Percentiles rank a stretch among this genome's conserved stretches.
phyloP scores from a whole-genome alignment of 208 protist genomes.

The Lotmaria passim region DNA sequence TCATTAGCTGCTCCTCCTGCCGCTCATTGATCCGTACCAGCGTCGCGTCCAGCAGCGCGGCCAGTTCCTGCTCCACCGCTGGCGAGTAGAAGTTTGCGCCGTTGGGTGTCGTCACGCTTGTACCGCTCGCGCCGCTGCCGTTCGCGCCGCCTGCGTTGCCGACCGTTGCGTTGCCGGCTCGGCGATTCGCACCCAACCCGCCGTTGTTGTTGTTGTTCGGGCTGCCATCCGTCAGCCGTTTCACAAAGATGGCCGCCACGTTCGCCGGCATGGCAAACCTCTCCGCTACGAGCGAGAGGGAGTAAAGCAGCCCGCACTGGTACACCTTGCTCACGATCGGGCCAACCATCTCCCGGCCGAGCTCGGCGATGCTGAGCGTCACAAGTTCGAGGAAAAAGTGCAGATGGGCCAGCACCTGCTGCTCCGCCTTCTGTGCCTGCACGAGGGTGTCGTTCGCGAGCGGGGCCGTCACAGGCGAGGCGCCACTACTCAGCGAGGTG shows the following conservation, averaged over 20 bases:
- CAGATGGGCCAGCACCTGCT: constrained; percentile 71
- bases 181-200: not conserved
- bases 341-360: constrained; percentile 58
- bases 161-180: not conserved
- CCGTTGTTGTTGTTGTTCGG: constrained; percentile 2
- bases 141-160: constrained; percentile 12
- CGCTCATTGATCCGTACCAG: constrained; percentile 78
- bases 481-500: constrained; percentile 20
- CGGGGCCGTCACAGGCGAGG: constrained; percentile 18
- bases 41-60: constrained; percentile 56
- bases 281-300: constrained; percentile 77
- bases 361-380: constrained; percentile 58
- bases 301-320: constrained; percentile 60
- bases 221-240: constrained; percentile 33
- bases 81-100: constrained; percentile 52
- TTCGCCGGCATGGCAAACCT: constrained; percentile 63
- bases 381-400: constrained; percentile 75
- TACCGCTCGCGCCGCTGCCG: not conserved
- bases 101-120: not conserved
- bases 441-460: not conserved
- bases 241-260: constrained; percentile 38
- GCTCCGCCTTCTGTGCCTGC: constrained; percentile 41
- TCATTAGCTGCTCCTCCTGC: constrained; percentile 78
- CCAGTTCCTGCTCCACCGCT: constrained; percentile 62
- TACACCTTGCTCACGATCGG: constrained; percentile 71